phyloP scores from a whole-genome alignment of 148 eudicot species.

The Agrostemma githago region DNA sequence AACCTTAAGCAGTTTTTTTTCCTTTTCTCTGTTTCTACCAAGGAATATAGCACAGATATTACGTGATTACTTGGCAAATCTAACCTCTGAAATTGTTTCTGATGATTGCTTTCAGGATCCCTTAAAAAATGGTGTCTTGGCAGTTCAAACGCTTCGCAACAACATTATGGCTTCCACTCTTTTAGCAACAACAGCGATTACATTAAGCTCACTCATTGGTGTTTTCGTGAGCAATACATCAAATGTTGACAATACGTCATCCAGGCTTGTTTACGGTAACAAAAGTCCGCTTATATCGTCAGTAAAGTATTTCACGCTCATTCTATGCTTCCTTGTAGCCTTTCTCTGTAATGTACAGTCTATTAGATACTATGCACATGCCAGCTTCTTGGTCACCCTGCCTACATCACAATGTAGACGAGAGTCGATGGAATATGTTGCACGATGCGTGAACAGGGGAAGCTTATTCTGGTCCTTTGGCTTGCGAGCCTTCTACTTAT shows the following conservation, averaged over 20 bases:
- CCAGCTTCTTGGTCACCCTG: conserved; percentile 65
- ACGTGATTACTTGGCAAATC: too few relatives aligned
- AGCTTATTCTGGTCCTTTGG: conserved; percentile 83
- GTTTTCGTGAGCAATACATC: conserved; percentile 67
- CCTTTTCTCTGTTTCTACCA: not conserved
- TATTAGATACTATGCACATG: conserved; percentile 74
- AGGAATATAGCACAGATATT: not conserved
- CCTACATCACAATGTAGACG: conserved; percentile 39
- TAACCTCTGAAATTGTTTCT: not conserved
- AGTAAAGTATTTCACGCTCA: conserved; percentile 59
- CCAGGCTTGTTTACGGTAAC: conserved; percentile 45
- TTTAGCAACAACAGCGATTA: conserved; percentile 71
- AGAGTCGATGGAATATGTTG: conserved; percentile 62
- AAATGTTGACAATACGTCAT: conserved; percentile 26
- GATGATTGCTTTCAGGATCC: conserved; percentile 34
- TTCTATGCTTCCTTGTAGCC: conserved; percentile 72
- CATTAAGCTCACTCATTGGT: conserved; percentile 67
- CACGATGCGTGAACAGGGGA: conserved; percentile 54
- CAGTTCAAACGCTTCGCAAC: conserved; percentile 44
- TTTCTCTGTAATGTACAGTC: conserved; percentile 72
- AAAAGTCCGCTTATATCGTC: conserved; percentile 40
- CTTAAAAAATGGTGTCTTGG: conserved; percentile 63
- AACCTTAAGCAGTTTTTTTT: not conserved
- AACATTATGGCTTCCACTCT: conserved; percentile 72
- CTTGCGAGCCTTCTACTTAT: conserved; percentile 70